Conservation (phyloP, 441 rosid genomes). For the Pelargonium myrrhifolium region DNA sequence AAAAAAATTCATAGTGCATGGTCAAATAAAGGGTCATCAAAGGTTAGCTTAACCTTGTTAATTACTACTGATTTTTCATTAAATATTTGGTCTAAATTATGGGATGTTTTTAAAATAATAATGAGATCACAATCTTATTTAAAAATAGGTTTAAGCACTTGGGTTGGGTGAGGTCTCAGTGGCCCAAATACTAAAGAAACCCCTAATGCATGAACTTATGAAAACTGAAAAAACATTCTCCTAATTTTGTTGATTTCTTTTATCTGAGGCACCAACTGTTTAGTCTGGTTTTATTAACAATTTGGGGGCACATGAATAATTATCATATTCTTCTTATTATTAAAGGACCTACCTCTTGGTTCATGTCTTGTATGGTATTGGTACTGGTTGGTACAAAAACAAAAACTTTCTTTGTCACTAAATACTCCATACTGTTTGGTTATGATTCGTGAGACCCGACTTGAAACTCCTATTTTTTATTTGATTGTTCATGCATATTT, state of each 20-base stretch:
- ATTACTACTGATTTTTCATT: not conserved
- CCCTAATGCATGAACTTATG: conserved; percentile 1
- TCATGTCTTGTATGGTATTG: too few relatives aligned
- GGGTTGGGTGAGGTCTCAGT: not conserved
- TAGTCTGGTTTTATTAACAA: not conserved
- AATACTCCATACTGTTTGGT: too few relatives aligned
- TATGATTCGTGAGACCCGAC: too few relatives aligned
- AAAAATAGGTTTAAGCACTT: conserved; percentile 2
- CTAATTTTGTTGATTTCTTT: not conserved
- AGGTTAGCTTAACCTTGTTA: too few relatives aligned
- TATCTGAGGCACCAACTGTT: not conserved
- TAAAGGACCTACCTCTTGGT: too few relatives aligned
- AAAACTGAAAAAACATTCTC: not conserved
- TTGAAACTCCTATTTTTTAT: too few relatives aligned
- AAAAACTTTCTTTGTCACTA: too few relatives aligned
- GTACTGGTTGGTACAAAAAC: too few relatives aligned
- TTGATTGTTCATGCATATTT: too few relatives aligned
- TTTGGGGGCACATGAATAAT: not conserved
- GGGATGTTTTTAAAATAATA: not conserved
- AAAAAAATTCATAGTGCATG: too few relatives aligned
- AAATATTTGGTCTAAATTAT: not conserved
- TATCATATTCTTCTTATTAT: not conserved
- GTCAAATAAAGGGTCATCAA: too few relatives aligned
- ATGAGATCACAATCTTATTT: conserved; percentile 2
- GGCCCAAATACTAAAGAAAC: not conserved